A percentile compares a stretch with the other conserved stretches of the same genome.
These are phyloP conservation scores for Tylopilus subfusipes DNA, from an alignment of 768 basidiomycete genomes.

Conservation along the genomic window DNA sequence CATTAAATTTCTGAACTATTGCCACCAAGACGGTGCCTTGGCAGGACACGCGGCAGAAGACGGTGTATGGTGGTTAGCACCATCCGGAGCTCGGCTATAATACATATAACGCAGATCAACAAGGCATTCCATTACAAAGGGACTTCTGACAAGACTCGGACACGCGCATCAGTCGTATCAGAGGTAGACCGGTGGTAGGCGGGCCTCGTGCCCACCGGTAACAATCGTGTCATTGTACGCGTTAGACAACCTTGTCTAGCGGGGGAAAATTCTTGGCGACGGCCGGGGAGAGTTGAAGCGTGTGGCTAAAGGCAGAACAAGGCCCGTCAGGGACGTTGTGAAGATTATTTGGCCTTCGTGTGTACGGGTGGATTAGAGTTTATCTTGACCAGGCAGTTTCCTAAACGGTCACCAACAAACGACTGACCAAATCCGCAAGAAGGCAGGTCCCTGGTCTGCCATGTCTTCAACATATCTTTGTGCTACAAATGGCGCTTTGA, in stretches of 20 bases:
- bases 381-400: slow-evolving; percentile 20
- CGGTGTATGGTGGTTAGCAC: neutral
- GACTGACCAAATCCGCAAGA: slow-evolving; percentile 33
- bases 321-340: slow-evolving; percentile 24
- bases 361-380: slow-evolving; percentile 18
- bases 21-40: neutral
- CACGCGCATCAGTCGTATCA: slow-evolving; percentile 21
- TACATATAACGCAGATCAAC: slow-evolving; percentile 16
- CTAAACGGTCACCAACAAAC: slow-evolving; percentile 33
- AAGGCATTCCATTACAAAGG: slow-evolving; percentile 19
- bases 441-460: slow-evolving; percentile 18
- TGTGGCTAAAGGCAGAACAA: slow-evolving; percentile 30
- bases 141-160: slow-evolving; percentile 21
- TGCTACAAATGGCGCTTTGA: slow-evolving; percentile 25
- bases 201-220: slow-evolving; percentile 17
- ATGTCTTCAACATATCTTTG: slow-evolving; percentile 32
- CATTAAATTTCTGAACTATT: neutral
- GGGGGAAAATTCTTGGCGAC: slow-evolving; percentile 3
- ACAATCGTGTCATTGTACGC: slow-evolving; percentile 18
- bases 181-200: slow-evolving; percentile 3
- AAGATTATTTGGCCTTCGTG: slow-evolving; percentile 15
- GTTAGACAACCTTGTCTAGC: slow-evolving; percentile 14
- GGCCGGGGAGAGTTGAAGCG: slow-evolving; percentile 2
- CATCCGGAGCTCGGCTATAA: slow-evolving; percentile 9
- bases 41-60: slow-evolving; percentile 4